A percentile compares a stretch with the other conserved stretches of the same genome.
These are phyloP conservation scores for Fomitiporia mediterranea DNA, from an alignment of 1,284 basidiomycete species.

Conservation along the genomic window DNA sequence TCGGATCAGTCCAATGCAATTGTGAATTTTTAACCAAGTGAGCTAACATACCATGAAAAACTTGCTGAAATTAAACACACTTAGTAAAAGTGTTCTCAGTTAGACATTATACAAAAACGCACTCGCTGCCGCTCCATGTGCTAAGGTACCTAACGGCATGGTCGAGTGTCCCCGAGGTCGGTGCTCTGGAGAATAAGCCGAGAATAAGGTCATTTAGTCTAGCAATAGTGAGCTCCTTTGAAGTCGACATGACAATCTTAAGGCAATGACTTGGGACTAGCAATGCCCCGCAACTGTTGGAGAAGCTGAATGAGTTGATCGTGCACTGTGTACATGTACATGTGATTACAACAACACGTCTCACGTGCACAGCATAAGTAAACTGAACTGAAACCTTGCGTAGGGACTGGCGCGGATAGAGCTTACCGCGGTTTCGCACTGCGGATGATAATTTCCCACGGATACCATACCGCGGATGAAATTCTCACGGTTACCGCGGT, in stretches of 20 bases:
- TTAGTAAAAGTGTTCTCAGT: neutral
- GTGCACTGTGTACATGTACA: neutral
- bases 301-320: no score
- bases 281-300: no score
- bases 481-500: no score
- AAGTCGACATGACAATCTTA: slow-evolving; percentile 24
- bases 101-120: slow-evolving; percentile 32
- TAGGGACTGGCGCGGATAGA: no score
- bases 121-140: slow-evolving; percentile 83
- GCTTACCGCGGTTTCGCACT: no score
- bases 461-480: no score
- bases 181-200: slow-evolving; percentile 54
- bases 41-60: slow-evolving; percentile 58
- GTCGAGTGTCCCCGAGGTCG: slow-evolving; percentile 57
- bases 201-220: slow-evolving; percentile 56
- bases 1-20: slow-evolving; percentile 3
- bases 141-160: slow-evolving; percentile 69
- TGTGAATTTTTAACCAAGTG: neutral
- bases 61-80: slow-evolving; percentile 45
- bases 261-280: no score
- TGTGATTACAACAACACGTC: neutral
- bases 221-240: slow-evolving; percentile 35
- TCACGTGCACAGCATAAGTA: no score
- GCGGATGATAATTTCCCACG: no score
- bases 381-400: no score